A percentile compares a stretch with the other conserved stretches of the same genome.
These are phyloP conservation scores for Candida morakotiae DNA, from an alignment of 805 yeast species.

Conservation along the genomic window DNA sequence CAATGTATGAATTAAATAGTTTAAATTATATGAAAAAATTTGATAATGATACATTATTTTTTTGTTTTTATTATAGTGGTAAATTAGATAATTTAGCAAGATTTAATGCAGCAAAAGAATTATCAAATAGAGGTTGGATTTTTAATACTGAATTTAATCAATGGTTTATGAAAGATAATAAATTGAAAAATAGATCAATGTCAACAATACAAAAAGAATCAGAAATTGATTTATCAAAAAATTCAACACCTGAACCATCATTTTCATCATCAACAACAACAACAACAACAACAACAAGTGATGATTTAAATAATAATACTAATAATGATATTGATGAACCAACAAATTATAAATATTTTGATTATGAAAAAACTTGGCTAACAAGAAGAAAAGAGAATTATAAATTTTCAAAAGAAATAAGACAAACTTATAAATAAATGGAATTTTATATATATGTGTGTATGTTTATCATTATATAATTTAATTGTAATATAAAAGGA, in stretches of 20 bases:
- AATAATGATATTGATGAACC: conserved; percentile 34
- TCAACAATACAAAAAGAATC: conserved; percentile 14
- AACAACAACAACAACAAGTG: conserved; percentile 12
- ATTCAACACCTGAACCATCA: conserved; percentile 1
- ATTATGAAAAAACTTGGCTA: conserved; percentile 61
- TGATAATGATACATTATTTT: conserved; percentile 84
- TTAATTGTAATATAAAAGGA: background rate
- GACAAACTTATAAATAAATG: conserved; percentile 20
- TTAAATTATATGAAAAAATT: conserved; percentile 61
- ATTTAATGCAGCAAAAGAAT: conserved; percentile 70
- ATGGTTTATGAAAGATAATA: conserved; percentile 75
- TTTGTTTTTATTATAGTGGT: conserved; percentile 81
- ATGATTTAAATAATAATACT: conserved; percentile 14
- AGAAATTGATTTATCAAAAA: background rate
- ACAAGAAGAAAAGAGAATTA: conserved; percentile 41
- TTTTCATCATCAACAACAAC: conserved; percentile 9
- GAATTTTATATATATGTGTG: no score
- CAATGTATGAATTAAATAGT: conserved; percentile 62
- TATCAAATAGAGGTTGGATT: conserved; percentile 77
- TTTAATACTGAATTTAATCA: conserved; percentile 67
- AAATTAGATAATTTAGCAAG: conserved; percentile 29
- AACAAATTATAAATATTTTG: conserved; percentile 72
- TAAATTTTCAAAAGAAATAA: conserved; percentile 24
- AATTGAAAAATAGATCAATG: conserved; percentile 30
- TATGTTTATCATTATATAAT: no score